Percentiles rank a stretch among this genome's conserved stretches.
Conservation (phyloP, 192 early-diverging fungal species). For the Coemansia sp. region DNA sequence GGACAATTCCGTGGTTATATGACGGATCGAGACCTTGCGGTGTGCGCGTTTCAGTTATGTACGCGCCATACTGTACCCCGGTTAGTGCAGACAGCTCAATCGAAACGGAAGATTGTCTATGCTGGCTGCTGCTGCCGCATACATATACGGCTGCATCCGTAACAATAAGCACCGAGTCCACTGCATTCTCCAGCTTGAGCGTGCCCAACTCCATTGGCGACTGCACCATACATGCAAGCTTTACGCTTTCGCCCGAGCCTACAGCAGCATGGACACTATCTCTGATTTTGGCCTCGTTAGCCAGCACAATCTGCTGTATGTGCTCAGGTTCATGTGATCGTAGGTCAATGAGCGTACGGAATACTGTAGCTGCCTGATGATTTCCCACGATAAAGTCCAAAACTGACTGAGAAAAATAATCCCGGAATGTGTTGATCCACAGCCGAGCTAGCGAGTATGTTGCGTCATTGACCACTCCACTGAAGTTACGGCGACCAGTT, state of each 20-base stretch:
- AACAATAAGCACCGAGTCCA: slow-evolving; percentile 66
- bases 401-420: slow-evolving; percentile 64
- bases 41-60: slow-evolving; percentile 39
- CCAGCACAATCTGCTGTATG: slow-evolving; percentile 18
- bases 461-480: slow-evolving; percentile 71
- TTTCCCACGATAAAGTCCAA: slow-evolving; percentile 46
- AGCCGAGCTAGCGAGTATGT: slow-evolving; percentile 72
- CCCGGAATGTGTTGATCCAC: slow-evolving; percentile 73
- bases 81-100: slow-evolving; percentile 58
- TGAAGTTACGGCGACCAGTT: slow-evolving; percentile 71
- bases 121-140: slow-evolving; percentile 65
- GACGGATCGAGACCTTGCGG: slow-evolving; percentile 38
- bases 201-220: slow-evolving; percentile 57
- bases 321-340: slow-evolving; percentile 48
- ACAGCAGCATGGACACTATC: slow-evolving; percentile 64
- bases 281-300: slow-evolving; percentile 48
- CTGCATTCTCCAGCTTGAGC: slow-evolving; percentile 42
- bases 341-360: slow-evolving; percentile 44
- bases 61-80: slow-evolving; percentile 59
- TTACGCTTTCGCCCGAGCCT: slow-evolving; percentile 58
- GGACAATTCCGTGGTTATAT: slow-evolving; percentile 35
- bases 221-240: slow-evolving; percentile 64
- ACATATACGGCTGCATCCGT: slow-evolving; percentile 66
- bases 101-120: slow-evolving; percentile 64
- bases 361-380: slow-evolving; percentile 32